Evolutionary conservation across 257 asterid species (phyloP).

Genomic region (Ehretia macrophylla): DNA sequence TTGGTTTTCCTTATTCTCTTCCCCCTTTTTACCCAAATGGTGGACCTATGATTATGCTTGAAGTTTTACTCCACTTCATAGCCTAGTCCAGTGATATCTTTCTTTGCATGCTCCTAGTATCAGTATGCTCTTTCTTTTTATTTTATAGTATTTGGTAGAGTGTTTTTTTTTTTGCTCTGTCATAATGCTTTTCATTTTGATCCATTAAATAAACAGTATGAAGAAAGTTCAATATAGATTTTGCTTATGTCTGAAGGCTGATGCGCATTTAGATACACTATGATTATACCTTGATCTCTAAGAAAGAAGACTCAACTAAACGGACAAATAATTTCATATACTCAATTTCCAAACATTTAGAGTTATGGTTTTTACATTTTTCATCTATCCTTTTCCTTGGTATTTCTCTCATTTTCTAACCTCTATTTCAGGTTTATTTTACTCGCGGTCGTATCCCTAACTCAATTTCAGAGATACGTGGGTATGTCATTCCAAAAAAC

Average conservation of each 20-base stretch:
- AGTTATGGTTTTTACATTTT: neutral
- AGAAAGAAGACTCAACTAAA: too few species aligned
- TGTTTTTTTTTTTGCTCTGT: too few species aligned
- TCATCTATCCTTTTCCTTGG: neutral
- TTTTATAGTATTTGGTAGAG: neutral
- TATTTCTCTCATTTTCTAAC: constrained; percentile 1
- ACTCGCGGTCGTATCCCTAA: constrained; percentile 61
- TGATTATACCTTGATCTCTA: too few species aligned
- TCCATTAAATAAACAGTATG: too few species aligned
- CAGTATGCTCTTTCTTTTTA: constrained; percentile 2
- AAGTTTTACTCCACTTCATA: neutral
- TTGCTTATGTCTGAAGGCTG: neutral
- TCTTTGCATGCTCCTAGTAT: neutral
- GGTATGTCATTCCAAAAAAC: constrained; percentile 32
- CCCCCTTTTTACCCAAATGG: too few species aligned
- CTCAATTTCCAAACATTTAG: neutral
- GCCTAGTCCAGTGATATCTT: neutral
- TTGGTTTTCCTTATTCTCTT: too few species aligned
- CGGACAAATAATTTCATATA: neutral
- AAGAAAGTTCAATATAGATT: too few species aligned
- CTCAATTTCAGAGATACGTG: constrained; percentile 61
- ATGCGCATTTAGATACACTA: neutral
- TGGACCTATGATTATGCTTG: neutral
- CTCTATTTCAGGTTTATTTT: constrained; percentile 53
- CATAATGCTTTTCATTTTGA: too few species aligned